phyloP scores from a whole-genome alignment of 176 grass and related monocot species.

The Chloris gayana region DNA sequence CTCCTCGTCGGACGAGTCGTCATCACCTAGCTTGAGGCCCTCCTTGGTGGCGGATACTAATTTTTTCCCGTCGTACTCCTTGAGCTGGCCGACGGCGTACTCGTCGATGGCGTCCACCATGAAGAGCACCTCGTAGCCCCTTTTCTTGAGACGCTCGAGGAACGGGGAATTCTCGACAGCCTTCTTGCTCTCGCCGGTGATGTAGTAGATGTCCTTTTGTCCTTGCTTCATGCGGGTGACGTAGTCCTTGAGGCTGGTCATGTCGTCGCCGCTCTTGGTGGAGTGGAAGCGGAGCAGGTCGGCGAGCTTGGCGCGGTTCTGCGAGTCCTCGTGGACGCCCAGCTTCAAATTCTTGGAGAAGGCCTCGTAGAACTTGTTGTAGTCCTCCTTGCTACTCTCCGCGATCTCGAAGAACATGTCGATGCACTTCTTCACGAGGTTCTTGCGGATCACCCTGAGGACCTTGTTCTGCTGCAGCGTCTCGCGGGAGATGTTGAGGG shows the following conservation, averaged over 20 bases:
- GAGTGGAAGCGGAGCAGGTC: conserved; percentile 55
- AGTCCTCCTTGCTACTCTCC: conserved; percentile 83
- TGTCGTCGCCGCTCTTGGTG: conserved; percentile 53
- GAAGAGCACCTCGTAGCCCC: conserved; percentile 74
- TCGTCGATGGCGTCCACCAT: conserved; percentile 78
- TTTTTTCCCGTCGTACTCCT: conserved; percentile 63
- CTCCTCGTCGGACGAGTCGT: neutral
- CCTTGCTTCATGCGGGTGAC: conserved; percentile 56
- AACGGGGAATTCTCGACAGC: conserved; percentile 71
- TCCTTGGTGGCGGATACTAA: neutral
- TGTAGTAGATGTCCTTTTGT: conserved; percentile 73
- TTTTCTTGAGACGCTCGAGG: conserved; percentile 60
- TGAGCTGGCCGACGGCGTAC: conserved; percentile 60
- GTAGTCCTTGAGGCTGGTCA: conserved; percentile 70
- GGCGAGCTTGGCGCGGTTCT: conserved; percentile 56
- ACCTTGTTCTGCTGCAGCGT: conserved; percentile 83
- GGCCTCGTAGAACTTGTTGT: conserved; percentile 72
- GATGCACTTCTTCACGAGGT: conserved; percentile 73
- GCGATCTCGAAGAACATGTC: conserved; percentile 80
- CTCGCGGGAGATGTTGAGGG: conserved; percentile 72
- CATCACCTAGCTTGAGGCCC: neutral
- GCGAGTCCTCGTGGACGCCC: conserved; percentile 57
- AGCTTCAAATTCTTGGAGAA: conserved; percentile 74
- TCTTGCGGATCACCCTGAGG: conserved; percentile 75
- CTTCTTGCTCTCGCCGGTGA: conserved; percentile 66